Conservation (phyloP, 2,329 filamentous ascomycete genomes). For the Trematosphaeria pertusa region DNA sequence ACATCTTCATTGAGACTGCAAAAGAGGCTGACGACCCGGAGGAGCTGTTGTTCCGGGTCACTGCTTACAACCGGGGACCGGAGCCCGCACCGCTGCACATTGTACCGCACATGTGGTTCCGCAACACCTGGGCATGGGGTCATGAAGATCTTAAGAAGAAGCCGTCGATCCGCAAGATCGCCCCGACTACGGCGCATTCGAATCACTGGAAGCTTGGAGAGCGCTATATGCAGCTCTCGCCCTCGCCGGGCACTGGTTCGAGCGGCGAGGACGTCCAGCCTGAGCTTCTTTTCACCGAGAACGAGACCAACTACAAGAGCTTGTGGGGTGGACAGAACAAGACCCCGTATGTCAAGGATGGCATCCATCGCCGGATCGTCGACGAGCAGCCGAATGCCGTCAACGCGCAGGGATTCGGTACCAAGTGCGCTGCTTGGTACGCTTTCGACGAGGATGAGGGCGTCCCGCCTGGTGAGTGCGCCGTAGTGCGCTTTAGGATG, state of each 20-base stretch:
- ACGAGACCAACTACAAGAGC: slow-evolving; percentile 84
- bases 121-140: slow-evolving; percentile 97
- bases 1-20: slow-evolving; percentile 94
- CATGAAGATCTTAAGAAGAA: slow-evolving; percentile 77
- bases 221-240: slow-evolving; percentile 82
- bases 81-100: slow-evolving; percentile 92
- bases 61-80: slow-evolving; percentile 93
- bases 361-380: slow-evolving; percentile 88
- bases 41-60: slow-evolving; percentile 90
- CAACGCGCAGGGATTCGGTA: slow-evolving; percentile 81
- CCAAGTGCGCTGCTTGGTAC: slow-evolving; percentile 92
- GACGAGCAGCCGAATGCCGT: slow-evolving; percentile 79
- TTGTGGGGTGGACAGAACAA: slow-evolving; percentile 79
- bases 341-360: slow-evolving; percentile 89
- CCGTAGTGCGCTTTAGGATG: slow-evolving; percentile 90
- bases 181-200: slow-evolving; percentile 74
- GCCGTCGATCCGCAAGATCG: slow-evolving; percentile 74
- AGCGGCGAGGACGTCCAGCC: slow-evolving; percentile 85
- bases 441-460: slow-evolving; percentile 89
- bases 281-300: slow-evolving; percentile 89
- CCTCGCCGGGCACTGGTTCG: slow-evolving; percentile 82
- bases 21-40: slow-evolving; percentile 94
- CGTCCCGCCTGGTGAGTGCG: slow-evolving; percentile 88
- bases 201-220: slow-evolving; percentile 82
- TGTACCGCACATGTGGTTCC: slow-evolving; percentile 93